Conservation (phyloP, 1,284 basidiomycete species). For the Fomitopsis pinicola region DNA sequence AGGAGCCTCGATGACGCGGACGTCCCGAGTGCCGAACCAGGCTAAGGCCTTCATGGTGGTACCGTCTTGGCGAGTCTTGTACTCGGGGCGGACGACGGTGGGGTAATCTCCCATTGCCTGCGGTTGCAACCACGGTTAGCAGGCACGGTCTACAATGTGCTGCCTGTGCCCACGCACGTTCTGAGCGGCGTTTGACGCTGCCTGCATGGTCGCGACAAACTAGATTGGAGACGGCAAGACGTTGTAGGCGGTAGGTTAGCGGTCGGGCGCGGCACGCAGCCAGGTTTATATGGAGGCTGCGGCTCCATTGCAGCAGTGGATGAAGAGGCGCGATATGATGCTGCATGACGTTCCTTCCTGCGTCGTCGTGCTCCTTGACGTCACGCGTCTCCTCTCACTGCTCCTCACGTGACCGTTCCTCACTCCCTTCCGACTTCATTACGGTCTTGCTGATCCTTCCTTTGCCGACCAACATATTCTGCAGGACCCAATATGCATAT, state of each 20-base stretch:
- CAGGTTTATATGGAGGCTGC: background rate
- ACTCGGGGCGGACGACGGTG: slow-evolving; percentile 41
- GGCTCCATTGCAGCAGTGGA: background rate
- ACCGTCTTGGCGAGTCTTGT: slow-evolving; percentile 46
- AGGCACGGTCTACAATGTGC: background rate
- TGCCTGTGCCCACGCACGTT: slow-evolving; percentile 19
- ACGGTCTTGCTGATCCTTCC: too few species aligned
- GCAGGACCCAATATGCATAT: too few species aligned
- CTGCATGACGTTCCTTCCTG: slow-evolving; percentile 7
- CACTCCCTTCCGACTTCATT: background rate
- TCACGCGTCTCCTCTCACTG: slow-evolving; percentile 6
- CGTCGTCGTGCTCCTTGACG: slow-evolving; percentile 1
- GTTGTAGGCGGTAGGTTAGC: background rate
- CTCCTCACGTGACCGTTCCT: background rate
- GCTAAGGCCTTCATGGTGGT: slow-evolving; percentile 65
- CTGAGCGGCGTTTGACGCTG: slow-evolving; percentile 32
- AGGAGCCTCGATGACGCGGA: slow-evolving; percentile 51
- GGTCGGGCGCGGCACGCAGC: background rate
- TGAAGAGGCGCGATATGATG: background rate
- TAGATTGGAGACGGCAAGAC: background rate
- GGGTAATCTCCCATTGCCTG: slow-evolving; percentile 37
- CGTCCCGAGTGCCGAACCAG: slow-evolving; percentile 61
- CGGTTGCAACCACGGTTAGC: background rate
- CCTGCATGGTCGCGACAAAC: slow-evolving; percentile 25
- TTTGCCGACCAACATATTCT: too few species aligned